These are phyloP conservation scores for Penicillium vulpinum DNA, from an alignment of 2,329 filamentous ascomycete species.

Conservation along the genomic window DNA sequence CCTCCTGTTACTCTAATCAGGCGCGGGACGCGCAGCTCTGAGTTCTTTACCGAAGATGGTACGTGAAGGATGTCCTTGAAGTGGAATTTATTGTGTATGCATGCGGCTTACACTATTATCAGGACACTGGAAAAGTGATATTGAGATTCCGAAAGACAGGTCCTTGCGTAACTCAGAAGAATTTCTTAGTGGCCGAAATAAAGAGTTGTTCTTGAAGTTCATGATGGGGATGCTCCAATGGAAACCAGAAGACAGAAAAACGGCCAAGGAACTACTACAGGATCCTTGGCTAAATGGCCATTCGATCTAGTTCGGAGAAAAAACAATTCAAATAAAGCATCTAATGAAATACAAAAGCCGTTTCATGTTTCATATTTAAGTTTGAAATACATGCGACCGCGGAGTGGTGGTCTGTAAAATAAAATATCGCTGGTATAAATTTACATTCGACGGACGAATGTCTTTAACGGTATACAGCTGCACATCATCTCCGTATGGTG, in stretches of 20 bases:
- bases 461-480: too few species aligned
- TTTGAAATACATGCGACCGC: too few species aligned
- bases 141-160: background rate
- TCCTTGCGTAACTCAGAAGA: slow-evolving; percentile 1
- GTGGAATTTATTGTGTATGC: background rate
- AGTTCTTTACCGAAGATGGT: slow-evolving; percentile 12
- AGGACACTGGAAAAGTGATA: slow-evolving; percentile 6
- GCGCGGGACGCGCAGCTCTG: background rate
- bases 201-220: slow-evolving; percentile 14
- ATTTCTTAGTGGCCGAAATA: slow-evolving; percentile 9
- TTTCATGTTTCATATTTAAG: too few species aligned
- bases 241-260: slow-evolving; percentile 17
- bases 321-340: background rate
- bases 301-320: background rate
- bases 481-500: too few species aligned
- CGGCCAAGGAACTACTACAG: slow-evolving; percentile 9
- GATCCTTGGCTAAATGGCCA: slow-evolving; percentile 14
- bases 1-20: slow-evolving; percentile 1
- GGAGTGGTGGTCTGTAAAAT: too few species aligned
- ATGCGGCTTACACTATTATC: background rate
- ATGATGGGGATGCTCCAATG: slow-evolving; percentile 15
- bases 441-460: too few species aligned
- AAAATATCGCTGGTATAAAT: too few species aligned
- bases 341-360: too few species aligned
- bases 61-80: background rate